These are phyloP conservation scores for Corylus heterophylla DNA, from an alignment of 306 rosid genomes.

Conservation along the genomic window DNA sequence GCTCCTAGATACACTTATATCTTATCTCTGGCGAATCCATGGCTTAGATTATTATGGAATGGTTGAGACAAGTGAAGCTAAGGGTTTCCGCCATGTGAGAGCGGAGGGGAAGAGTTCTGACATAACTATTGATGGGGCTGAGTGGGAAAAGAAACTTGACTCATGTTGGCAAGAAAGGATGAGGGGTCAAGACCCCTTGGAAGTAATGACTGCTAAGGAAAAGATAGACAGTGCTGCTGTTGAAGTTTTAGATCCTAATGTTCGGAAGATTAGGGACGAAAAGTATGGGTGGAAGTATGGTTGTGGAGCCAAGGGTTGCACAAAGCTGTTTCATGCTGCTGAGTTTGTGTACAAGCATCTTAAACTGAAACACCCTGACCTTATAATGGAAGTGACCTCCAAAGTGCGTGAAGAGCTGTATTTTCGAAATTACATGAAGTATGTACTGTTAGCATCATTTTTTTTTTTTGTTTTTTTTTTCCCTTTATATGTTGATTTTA, in stretches of 20 bases:
- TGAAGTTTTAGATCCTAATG: conserved; percentile 84
- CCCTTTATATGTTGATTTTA: conserved; percentile 10
- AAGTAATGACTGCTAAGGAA: conserved; percentile 93
- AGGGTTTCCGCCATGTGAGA: conserved; percentile 92
- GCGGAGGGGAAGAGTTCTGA: conserved; percentile 51
- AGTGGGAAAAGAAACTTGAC: conserved; percentile 90
- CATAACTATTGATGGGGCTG: conserved; percentile 57
- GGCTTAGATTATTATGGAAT: conserved; percentile 94
- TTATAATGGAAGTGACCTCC: conserved; percentile 73
- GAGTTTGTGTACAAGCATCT: conserved; percentile 96
- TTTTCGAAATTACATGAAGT: conserved; percentile 94
- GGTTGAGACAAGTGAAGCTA: conserved; percentile 82
- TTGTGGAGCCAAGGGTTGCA: conserved; percentile 99
- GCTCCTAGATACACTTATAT: conserved; percentile 81
- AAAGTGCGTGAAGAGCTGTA: conserved; percentile 89
- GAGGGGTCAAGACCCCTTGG: conserved; percentile 89
- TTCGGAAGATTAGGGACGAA: conserved; percentile 95
- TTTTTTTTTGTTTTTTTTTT: background rate
- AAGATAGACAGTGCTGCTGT: conserved; percentile 88
- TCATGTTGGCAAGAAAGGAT: conserved; percentile 83
- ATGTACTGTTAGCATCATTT: conserved; percentile 26
- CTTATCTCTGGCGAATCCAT: conserved; percentile 96
- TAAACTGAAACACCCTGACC: conserved; percentile 88
- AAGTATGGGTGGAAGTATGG: conserved; percentile 99
- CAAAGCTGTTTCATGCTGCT: conserved; percentile 96